These are phyloP conservation scores for Pleurotus pulmonarius DNA, from an alignment of 768 basidiomycete genomes.

Conservation along the genomic window DNA sequence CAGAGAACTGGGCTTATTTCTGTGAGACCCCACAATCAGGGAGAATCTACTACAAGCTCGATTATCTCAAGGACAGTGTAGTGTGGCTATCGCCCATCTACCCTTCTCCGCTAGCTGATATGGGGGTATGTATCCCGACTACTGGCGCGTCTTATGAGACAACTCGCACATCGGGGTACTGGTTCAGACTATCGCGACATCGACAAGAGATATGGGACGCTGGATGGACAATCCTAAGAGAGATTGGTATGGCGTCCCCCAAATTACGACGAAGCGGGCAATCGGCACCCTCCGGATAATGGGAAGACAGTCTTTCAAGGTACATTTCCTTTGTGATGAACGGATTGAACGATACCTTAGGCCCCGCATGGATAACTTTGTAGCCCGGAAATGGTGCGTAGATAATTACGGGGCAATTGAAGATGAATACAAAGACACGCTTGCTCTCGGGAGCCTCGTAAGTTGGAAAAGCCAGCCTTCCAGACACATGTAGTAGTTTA, in stretches of 20 bases:
- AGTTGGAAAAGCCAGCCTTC: too few relatives aligned
- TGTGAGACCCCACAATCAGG: too few relatives aligned
- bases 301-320: conserved; percentile 70
- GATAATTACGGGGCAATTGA: too few relatives aligned
- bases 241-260: conserved; percentile 79
- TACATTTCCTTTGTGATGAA: too few relatives aligned
- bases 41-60: conserved; percentile 60
- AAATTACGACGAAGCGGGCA: conserved; percentile 45
- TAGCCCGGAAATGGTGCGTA: too few relatives aligned
- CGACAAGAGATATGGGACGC: conserved; percentile 61
- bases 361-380: too few relatives aligned
- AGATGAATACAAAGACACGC: too few relatives aligned
- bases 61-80: conserved; percentile 62
- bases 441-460: too few relatives aligned
- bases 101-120: conserved; percentile 62
- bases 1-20: too few relatives aligned
- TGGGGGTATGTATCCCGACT: conserved; percentile 63
- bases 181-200: conserved; percentile 66
- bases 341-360: too few relatives aligned
- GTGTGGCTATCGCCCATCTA: conserved; percentile 76
- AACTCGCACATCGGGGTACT: neutral
- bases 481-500: too few relatives aligned
- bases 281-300: conserved; percentile 65
- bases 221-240: conserved; percentile 58
- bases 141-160: too few relatives aligned